These are phyloP conservation scores for Hanseniaspora vineae DNA, from an alignment of 805 yeast genomes.

Conservation along the genomic window DNA sequence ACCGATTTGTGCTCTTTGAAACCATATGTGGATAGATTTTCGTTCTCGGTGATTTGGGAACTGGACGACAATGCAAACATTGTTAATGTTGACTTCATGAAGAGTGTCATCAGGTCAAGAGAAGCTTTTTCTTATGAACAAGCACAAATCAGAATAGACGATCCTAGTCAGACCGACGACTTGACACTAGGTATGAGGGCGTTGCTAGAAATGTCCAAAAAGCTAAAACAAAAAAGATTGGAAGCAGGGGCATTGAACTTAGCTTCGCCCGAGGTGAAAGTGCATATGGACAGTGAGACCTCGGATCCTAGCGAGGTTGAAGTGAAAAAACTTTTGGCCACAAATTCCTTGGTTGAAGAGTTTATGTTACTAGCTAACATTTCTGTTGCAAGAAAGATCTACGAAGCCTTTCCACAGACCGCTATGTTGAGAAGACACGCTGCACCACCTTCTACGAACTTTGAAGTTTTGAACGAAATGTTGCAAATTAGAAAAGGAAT, in stretches of 20 bases:
- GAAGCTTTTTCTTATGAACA: conserved; percentile 91
- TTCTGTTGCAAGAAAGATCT: conserved; percentile 86
- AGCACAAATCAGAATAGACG: conserved; percentile 89
- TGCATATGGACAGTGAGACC: conserved; percentile 92
- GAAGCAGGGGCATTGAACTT: conserved; percentile 93
- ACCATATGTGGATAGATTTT: conserved; percentile 91
- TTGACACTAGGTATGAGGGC: conserved; percentile 83
- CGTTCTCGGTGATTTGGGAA: conserved; percentile 95
- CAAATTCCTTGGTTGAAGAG: conserved; percentile 94
- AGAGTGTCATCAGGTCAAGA: conserved; percentile 79
- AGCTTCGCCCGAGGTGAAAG: conserved; percentile 97
- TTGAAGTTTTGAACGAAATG: conserved; percentile 83
- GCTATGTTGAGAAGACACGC: conserved; percentile 98
- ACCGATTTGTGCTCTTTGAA: conserved; percentile 91
- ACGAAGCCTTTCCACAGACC: conserved; percentile 89
- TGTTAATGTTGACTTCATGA: conserved; percentile 63
- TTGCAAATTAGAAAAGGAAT: conserved; percentile 66
- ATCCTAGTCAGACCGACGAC: conserved; percentile 59
- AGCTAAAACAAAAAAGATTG: conserved; percentile 70
- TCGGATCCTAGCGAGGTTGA: conserved; percentile 95
- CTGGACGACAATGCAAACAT: conserved; percentile 77
- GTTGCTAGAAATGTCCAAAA: conserved; percentile 64
- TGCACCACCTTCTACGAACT: conserved; percentile 91
- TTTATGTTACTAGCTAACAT: conserved; percentile 96
- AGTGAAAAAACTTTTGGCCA: conserved; percentile 73